phyloP scores from a whole-genome alignment of 108 stramenopile genomes.

The Nitzschia sp. region DNA sequence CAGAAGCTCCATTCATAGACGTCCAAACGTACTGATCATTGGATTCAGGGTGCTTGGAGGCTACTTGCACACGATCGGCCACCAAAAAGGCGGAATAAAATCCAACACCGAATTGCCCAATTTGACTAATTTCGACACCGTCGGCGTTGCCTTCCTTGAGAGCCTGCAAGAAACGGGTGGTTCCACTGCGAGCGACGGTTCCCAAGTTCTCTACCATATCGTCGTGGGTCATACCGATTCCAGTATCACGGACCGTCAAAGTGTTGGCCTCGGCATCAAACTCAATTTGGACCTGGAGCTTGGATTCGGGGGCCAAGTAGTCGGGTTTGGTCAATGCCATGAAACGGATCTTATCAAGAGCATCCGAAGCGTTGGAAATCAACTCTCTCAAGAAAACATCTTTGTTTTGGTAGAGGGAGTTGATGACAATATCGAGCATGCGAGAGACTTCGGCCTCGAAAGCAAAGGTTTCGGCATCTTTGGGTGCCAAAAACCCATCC shows the following conservation, averaged over 20 bases:
- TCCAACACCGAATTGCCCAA: slow-evolving; percentile 99
- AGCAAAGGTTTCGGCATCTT: slow-evolving; percentile 53
- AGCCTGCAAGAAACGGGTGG: slow-evolving; percentile 97
- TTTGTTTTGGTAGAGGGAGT: slow-evolving; percentile 99
- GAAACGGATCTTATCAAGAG: slow-evolving; percentile 99
- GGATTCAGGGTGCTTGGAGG: slow-evolving; percentile 91
- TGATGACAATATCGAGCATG: slow-evolving; percentile 99
- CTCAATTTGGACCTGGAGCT: slow-evolving; percentile 89
- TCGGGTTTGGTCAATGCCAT: slow-evolving; percentile 84
- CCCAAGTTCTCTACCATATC: slow-evolving; percentile 95
- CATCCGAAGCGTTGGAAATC: slow-evolving; percentile 98
- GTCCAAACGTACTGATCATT: slow-evolving; percentile 94
- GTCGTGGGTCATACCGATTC: slow-evolving; percentile 98
- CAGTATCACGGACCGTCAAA: slow-evolving; percentile 94
- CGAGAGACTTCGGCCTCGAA: slow-evolving; percentile 98
- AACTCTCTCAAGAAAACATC: slow-evolving; percentile 95
- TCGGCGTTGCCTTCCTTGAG: slow-evolving; percentile 67
- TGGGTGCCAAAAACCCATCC: slow-evolving; percentile 29
- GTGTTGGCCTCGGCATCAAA: slow-evolving; percentile 89
- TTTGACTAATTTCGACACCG: slow-evolving; percentile 74
- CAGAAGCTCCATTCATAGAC: slow-evolving; percentile 86
- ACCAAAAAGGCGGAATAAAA: slow-evolving; percentile 98
- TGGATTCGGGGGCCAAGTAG: slow-evolving; percentile 64
- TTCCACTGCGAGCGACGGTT: slow-evolving; percentile 98
- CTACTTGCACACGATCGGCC: slow-evolving; percentile 90